phyloP scores from a whole-genome alignment of 2,329 filamentous ascomycete species.

The Trichoderma oligosporum region DNA sequence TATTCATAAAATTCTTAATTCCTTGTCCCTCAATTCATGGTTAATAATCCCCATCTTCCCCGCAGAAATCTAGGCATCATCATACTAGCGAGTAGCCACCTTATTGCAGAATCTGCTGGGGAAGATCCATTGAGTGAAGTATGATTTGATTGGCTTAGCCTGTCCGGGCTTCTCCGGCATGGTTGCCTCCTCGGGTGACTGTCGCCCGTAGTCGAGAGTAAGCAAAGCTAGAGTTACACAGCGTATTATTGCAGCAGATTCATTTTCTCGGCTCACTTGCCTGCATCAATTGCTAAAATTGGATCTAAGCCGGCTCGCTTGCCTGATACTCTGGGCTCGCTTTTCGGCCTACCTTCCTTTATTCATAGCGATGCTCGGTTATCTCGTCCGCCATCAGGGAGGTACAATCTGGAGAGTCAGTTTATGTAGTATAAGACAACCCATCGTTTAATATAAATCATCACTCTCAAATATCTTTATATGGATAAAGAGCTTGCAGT shows the following conservation, averaged over 20 bases:
- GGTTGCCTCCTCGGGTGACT: no score
- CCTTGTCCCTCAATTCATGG: not conserved
- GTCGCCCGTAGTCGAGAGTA: no score
- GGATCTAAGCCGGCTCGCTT: not conserved
- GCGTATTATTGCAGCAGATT: no score
- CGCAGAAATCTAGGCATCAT: not conserved
- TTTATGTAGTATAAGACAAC: no score
- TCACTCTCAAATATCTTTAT: no score
- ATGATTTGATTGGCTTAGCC: not conserved
- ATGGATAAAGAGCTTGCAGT: no score
- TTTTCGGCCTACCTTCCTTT: not conserved
- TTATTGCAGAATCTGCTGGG: not conserved
- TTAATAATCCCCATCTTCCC: not conserved
- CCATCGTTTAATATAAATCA: no score
- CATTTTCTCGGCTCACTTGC: no score
- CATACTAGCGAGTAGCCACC: not conserved
- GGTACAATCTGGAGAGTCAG: not conserved
- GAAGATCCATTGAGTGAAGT: not conserved
- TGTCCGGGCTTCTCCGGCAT: not conserved
- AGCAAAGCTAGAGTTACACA: no score
- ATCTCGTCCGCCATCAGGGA: not conserved
- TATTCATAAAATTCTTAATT: no score
- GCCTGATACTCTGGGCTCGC: no score
- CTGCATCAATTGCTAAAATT: not conserved
- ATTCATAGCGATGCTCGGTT: not conserved